Conservation (phyloP, 2,329 filamentous ascomycete genomes). For the Mycosphaerella arachidis region DNA sequence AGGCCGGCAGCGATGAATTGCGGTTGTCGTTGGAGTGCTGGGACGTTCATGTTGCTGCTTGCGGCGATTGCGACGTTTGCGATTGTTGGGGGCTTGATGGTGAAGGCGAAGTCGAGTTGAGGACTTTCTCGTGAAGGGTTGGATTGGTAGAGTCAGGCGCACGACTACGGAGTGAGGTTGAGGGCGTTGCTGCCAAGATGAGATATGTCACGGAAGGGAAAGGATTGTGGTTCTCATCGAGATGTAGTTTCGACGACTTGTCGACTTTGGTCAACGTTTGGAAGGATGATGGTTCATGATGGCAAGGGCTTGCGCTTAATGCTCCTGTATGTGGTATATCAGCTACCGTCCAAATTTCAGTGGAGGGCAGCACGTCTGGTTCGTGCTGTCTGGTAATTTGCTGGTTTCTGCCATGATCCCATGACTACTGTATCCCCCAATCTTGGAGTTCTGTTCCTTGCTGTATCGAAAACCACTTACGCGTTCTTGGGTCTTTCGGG, state of each 20-base stretch:
- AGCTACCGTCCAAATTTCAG: not conserved
- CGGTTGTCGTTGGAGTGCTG: not conserved
- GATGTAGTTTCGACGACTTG: no score
- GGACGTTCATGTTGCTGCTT: not conserved
- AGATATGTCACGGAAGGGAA: no score
- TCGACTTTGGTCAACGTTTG: not conserved
- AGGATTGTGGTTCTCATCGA: no score
- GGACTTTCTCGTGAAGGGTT: not conserved
- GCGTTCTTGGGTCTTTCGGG: not conserved
- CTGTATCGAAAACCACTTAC: not conserved
- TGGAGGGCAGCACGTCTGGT: not conserved
- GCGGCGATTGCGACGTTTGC: slow-evolving; percentile 1
- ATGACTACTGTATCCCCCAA: not conserved
- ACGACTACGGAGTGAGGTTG: no score
- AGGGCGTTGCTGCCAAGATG: no score
- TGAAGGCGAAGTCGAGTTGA: not conserved
- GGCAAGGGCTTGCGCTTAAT: not conserved
- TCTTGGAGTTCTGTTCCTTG: not conserved
- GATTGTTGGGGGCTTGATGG: not conserved
- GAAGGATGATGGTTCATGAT: not conserved
- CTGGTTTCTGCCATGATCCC: not conserved
- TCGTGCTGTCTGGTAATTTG: not conserved
- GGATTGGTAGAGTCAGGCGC: not conserved
- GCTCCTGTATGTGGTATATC: not conserved
- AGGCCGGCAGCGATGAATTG: not conserved